Conservation (phyloP, 2,329 filamentous ascomycete genomes). For the Talaromyces sp. region DNA sequence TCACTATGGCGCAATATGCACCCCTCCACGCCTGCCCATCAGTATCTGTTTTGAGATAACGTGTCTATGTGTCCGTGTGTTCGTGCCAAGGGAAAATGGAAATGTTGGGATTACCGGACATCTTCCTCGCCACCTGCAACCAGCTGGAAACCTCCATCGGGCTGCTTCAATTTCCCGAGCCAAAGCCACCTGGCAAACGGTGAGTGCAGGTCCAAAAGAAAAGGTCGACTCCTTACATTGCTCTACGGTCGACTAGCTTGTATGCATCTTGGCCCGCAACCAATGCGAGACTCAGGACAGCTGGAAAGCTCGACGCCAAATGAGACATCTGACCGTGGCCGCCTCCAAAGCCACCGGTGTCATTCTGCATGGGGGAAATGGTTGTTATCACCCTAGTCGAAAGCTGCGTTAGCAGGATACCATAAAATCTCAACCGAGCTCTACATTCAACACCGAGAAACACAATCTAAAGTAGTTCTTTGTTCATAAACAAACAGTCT, state of each 20-base stretch:
- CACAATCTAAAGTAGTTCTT: background rate
- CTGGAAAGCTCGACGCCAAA: slow-evolving; percentile 82
- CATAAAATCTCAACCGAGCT: background rate
- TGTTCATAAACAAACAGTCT: slow-evolving; percentile 15
- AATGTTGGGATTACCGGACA: slow-evolving; percentile 59
- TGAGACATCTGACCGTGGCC: slow-evolving; percentile 89
- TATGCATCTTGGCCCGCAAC: slow-evolving; percentile 72
- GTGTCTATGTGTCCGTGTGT: background rate
- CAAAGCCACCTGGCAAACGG: slow-evolving; percentile 63
- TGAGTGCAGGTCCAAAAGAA: background rate
- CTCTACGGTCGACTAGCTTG: slow-evolving; percentile 70
- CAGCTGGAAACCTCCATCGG: slow-evolving; percentile 85
- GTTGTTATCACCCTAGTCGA: slow-evolving; percentile 60
- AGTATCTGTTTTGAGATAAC: slow-evolving; percentile 1
- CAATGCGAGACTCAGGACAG: slow-evolving; percentile 70
- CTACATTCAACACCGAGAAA: background rate
- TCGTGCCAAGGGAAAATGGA: background rate
- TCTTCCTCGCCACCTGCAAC: slow-evolving; percentile 84
- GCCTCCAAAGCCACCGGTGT: slow-evolving; percentile 80
- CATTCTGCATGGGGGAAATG: slow-evolving; percentile 75
- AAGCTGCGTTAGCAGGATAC: background rate
- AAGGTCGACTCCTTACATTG: slow-evolving; percentile 51
- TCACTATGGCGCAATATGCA: slow-evolving; percentile 83
- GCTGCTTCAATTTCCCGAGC: slow-evolving; percentile 79
- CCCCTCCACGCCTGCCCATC: slow-evolving; percentile 51